These are phyloP conservation scores for Ballota nigra DNA, from an alignment of 257 asterid genomes.

Conservation along the genomic window DNA sequence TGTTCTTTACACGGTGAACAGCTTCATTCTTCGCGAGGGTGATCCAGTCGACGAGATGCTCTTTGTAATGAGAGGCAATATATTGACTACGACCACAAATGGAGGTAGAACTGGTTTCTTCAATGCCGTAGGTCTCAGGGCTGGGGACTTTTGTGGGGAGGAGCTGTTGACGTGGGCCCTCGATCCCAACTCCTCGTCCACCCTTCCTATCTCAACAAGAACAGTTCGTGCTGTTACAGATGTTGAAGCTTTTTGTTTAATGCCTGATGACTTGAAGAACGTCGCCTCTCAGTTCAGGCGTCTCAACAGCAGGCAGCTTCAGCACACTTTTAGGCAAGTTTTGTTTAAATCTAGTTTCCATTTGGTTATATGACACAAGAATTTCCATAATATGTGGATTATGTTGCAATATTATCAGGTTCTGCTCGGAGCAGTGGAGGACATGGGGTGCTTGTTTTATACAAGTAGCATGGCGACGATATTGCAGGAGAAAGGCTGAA, in stretches of 20 bases:
- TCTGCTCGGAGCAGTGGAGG: constrained; percentile 68
- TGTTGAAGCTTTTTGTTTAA: constrained; percentile 45
- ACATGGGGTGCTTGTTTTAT: constrained; percentile 68
- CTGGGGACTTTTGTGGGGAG: constrained; percentile 55
- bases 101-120: constrained; percentile 64
- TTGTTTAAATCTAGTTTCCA: neutral
- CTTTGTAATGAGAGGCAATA: constrained; percentile 58
- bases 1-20: constrained; percentile 47
- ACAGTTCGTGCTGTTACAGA: constrained; percentile 44
- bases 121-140: constrained; percentile 47
- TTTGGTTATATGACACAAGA: neutral
- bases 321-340: constrained; percentile 38
- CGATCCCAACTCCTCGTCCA: constrained; percentile 44
- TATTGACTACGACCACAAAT: constrained; percentile 51
- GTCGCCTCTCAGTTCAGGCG: constrained; percentile 45
- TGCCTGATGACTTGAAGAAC: constrained; percentile 38
- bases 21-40: constrained; percentile 57
- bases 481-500: constrained; percentile 49
- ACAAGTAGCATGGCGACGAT: constrained; percentile 69
- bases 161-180: constrained; percentile 60
- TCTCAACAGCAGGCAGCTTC: constrained; percentile 42
- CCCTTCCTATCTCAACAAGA: constrained; percentile 53
- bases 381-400: neutral
- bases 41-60: constrained; percentile 73
- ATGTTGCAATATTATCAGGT: constrained; percentile 26